Evolutionary conservation across 2,329 filamentous ascomycete genomes (phyloP).

Genomic region (Diaporthe eres): DNA sequence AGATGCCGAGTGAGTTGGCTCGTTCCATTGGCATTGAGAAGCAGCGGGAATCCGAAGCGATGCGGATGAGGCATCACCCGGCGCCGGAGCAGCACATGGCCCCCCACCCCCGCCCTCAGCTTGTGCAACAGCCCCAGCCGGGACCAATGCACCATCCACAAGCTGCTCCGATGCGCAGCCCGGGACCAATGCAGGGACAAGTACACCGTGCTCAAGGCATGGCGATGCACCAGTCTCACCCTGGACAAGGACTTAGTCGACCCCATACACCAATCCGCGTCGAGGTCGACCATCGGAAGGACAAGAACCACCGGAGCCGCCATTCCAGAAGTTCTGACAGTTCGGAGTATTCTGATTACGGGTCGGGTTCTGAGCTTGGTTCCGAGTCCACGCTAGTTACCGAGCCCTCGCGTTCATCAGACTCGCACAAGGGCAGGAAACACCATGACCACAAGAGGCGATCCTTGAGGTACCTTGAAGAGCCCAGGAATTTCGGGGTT

Average conservation of each 20-base stretch:
- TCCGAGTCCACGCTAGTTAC: slow-evolving; percentile 19
- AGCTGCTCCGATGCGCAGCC: neutral
- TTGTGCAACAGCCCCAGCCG: slow-evolving; percentile 21
- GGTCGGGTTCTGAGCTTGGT: slow-evolving; percentile 12
- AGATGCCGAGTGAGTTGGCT: slow-evolving; percentile 36
- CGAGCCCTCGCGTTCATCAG: slow-evolving; percentile 28
- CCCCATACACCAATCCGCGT: slow-evolving; percentile 31
- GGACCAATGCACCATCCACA: slow-evolving; percentile 6
- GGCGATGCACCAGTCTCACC: slow-evolving; percentile 14
- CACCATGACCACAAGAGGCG: neutral
- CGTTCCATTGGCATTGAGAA: slow-evolving; percentile 31
- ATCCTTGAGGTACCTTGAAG: slow-evolving; percentile 14
- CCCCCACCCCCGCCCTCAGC: slow-evolving; percentile 7
- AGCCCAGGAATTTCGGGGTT: slow-evolving; percentile 20
- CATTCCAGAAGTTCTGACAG: slow-evolving; percentile 30
- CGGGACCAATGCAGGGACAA: slow-evolving; percentile 20
- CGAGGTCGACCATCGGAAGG: slow-evolving; percentile 13
- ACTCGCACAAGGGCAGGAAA: slow-evolving; percentile 1
- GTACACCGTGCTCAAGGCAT: neutral
- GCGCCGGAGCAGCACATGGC: slow-evolving; percentile 6
- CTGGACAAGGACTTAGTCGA: slow-evolving; percentile 5
- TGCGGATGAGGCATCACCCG: slow-evolving; percentile 2
- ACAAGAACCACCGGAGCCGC: slow-evolving; percentile 13
- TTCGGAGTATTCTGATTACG: slow-evolving; percentile 28
- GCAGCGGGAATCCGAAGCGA: slow-evolving; percentile 13